Conservation (phyloP, 345 rosid genomes). For the Eucalyptus pumila region DNA sequence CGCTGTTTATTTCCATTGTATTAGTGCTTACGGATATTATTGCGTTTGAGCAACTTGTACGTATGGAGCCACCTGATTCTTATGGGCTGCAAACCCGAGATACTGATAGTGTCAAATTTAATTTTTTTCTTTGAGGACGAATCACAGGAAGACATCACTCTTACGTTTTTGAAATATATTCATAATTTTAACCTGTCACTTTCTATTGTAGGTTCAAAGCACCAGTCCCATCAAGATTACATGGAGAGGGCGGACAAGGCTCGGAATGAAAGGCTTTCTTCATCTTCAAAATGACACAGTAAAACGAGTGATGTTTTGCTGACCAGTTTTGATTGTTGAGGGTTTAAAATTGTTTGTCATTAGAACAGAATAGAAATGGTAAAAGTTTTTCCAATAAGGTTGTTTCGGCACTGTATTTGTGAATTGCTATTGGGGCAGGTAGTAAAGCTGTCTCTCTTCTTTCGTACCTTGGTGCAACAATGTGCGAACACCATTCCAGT, state of each 20-base stretch:
- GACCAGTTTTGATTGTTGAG: not conserved
- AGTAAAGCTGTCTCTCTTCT: not conserved
- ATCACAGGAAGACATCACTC: not conserved
- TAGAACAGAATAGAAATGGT: not conserved
- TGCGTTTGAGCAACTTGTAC: not conserved
- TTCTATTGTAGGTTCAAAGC: slow-evolving; percentile 55
- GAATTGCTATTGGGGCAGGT: not conserved
- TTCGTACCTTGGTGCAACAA: not conserved
- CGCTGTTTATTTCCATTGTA: not conserved
- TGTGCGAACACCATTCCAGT: not conserved
- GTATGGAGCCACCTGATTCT: not conserved
- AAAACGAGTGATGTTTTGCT: not conserved
- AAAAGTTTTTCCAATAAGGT: not conserved
- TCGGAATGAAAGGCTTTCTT: slow-evolving; percentile 61
- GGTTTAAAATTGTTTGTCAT: not conserved
- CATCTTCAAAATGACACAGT: slow-evolving; percentile 20
- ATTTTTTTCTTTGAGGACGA: not conserved
- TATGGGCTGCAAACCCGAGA: not conserved
- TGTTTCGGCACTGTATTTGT: not conserved
- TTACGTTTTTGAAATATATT: not conserved
- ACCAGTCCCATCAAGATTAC: slow-evolving; percentile 92
- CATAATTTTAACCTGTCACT: not conserved
- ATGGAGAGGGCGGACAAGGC: slow-evolving; percentile 93
- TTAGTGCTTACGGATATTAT: not conserved
- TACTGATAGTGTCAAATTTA: not conserved